These are phyloP conservation scores for Clohesyomyces aquaticus DNA, from an alignment of 495 filamentous ascomycete species.

Conservation along the genomic window DNA sequence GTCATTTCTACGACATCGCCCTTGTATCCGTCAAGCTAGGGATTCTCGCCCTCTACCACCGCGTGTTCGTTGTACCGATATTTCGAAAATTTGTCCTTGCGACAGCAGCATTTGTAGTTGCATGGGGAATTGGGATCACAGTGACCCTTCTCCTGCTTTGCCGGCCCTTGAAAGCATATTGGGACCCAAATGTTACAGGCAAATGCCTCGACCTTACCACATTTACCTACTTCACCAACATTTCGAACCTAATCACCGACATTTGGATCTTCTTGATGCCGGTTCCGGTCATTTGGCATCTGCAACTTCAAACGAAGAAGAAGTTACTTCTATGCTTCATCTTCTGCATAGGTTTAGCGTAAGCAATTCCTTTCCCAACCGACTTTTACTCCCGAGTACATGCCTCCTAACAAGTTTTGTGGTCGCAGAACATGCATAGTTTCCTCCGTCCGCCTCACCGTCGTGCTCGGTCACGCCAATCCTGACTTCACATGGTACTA, in stretches of 20 bases:
- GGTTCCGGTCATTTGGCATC: conserved; percentile 57
- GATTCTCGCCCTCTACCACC: conserved; percentile 39
- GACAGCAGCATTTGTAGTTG: conserved; percentile 30
- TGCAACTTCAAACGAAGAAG: conserved; percentile 55
- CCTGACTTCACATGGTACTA: conserved; percentile 51
- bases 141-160: conserved; percentile 28
- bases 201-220: conserved; percentile 28
- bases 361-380: conserved; percentile 7
- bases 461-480: conserved; percentile 49
- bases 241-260: conserved; percentile 50
- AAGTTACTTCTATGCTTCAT: conserved; percentile 50
- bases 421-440: conserved; percentile 47
- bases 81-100: conserved; percentile 33
- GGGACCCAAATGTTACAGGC: conserved; percentile 32
- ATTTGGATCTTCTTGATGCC: conserved; percentile 60
- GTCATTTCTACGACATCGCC: conserved; percentile 40
- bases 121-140: conserved; percentile 36
- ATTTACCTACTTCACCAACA: conserved; percentile 39
- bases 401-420: background rate
- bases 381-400: background rate
- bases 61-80: conserved; percentile 30
- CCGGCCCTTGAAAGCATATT: conserved; percentile 30
- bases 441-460: conserved; percentile 48
- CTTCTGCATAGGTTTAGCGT: conserved; percentile 51
- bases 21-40: conserved; percentile 35